Base-by-base conservation (phyloP, 1,139 yeast genomes). In the Geotrichum candidum region DNA sequence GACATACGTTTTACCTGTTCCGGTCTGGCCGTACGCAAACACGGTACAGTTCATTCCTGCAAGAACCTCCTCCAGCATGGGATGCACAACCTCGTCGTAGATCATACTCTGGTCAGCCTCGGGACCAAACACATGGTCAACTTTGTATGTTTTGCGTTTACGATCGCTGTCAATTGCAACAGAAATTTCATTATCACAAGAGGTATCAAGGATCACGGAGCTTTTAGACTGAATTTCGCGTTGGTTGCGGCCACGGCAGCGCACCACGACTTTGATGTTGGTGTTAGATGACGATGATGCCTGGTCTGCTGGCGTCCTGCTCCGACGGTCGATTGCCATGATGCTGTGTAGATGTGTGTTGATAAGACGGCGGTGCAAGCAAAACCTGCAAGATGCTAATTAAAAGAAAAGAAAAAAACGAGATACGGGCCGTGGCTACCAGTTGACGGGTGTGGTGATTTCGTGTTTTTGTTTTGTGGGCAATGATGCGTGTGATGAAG, bases 11-110 rank as follows among this genome's bases (percentile, higher is more conserved):
- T 89, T 89, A 1, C 96, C 96, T 0, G 96, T 87, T 10, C 96
- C 96, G 0, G 96, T 90, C 74, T 90, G 96, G 10, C 96, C 96
- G 72, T 90, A 90, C 0, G 96, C 96, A 68, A 90, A 81, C 3
- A 90, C 81, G 0, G 96, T 88, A 62, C 91, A 90, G 61, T 70
- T 72, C 68, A 70, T 67, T 10, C 90, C 90, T 53, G 77, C 74
- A 58, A 85, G 67, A 71, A 85, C 82, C 66, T 87, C 91, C 31
- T 78, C 75, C 51, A 87, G 79, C 61, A 83, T 78, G 46, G 88
- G 87, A 38, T 78, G 71, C 0, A 87, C 90, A 10, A 84, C 84
- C 35, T 82, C 82, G 18, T 83, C 82, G 66, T 83, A 87, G 0
- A 87, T 70, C 66, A 81, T 74, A 58, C 77, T 77, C 72, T 87